Evolutionary conservation across 805 yeast species (phyloP), one percentile per base, ranked within the genome.

Genomic region (Grigorovia yakushimaensis): DNA sequence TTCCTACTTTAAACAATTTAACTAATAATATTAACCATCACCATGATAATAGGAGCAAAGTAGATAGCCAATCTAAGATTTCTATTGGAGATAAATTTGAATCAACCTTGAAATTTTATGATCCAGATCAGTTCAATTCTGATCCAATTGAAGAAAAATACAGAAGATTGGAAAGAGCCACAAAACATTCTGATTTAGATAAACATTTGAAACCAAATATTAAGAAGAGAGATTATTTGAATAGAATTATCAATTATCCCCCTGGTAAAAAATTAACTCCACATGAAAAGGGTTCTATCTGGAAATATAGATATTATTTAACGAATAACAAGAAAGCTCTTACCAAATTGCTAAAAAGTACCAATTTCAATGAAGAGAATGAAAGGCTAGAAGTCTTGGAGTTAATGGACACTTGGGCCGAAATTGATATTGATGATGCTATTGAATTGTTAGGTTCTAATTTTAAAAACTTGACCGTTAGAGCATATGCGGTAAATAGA

Each of bases 121-220:
- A 84, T 55, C 88, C 88, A 0, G 91, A 84, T 52, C 81, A 77
- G 55, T 71, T 66, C 50, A 67, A 71, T 19, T 78, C 75, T 50
- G 95, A 91, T 57, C 96, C 96, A 1, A 82, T 93, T 20, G 98
- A 93, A 60, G 75, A 80, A 52, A 93, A 91, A 61, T 88, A 84
- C 60, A 79, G 95, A 54, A 79, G 83, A 49, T 67, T 91, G 45
- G 93, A 89, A 52, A 82, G 97, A 64, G 78, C 84, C 43, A 87
- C 89, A 54, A 83, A 84, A 57, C 78, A 82, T 44, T 75, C 86
- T 1, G 76, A 85, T 23, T 66, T 87, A 36, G 98, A 89, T 60
- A 80, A 79, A 54, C 96, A 88, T 49, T 71, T 87, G 42, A 87
- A 89, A 55, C 98, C 98, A 1, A 84, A 91, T 18, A 83, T 95